Base-by-base conservation (phyloP, 768 basidiomycete genomes). In the Leucosporidium yakuticum region DNA sequence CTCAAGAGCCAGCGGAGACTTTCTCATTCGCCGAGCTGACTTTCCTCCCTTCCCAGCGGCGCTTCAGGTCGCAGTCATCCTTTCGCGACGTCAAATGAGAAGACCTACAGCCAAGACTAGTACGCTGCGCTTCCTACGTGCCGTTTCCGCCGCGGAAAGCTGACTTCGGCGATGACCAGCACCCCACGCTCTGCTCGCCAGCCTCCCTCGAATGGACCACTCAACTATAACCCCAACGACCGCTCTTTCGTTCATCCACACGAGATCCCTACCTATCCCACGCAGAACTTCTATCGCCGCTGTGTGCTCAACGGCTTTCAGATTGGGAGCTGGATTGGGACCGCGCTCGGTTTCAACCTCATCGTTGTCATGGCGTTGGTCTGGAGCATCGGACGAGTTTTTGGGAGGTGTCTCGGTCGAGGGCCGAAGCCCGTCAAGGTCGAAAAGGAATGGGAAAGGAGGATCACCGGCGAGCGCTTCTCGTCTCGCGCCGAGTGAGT, bases 321-420 rank as follows among this genome's bases (percentile, higher is more conserved):
- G 56, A 56, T 66, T 21, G 65, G 44, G 15, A 62, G 60, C 3
- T 51, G 49, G 31, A 23, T 56, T 34, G 65, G 81, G 32, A 80
- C 80, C 14, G 78, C 79, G 17, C 67, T 78, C 59, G 80, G 80
- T 36, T 76, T 82, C 34, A 70, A 76, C 29, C 71, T 78, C 61
- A 79, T 82, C 49, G 80, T 81, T 20, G 49, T 73, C 9, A 79
- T 80, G 77, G 79, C 81, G 6, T 75, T 78, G 49, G 25, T 71
- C 11, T 36, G 63, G 29, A 65, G 65, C 44, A 59, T 69, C 12
- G 62, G 59, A 31, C 58, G 60, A 50, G 58, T 56, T 39, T n/a
- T 69, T 49, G 58, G 62, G 53, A 25, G 67, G 36, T 49, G 64
- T 61, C 72, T 78, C 81, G 81, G 81, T 81, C 68, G 75, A 79